Evolutionary conservation across 2,329 filamentous ascomycete species (phyloP).

Genomic region (Thelonectria olida): DNA sequence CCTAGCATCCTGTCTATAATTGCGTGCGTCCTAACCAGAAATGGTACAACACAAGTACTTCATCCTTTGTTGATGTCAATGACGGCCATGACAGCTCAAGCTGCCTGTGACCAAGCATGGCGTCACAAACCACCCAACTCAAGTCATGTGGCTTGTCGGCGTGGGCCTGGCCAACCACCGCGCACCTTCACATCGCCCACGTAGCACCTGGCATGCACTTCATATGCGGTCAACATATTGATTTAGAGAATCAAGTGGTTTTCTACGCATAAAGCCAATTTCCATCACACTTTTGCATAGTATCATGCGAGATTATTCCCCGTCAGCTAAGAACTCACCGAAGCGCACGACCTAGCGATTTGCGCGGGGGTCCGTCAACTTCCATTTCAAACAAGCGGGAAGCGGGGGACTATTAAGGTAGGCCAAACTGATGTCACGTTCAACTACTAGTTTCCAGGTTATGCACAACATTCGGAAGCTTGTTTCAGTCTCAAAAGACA

Average conservation of each 20-base stretch:
- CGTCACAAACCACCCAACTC: slow-evolving; percentile 40
- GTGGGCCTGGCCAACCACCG: slow-evolving; percentile 18
- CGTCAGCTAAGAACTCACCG: neutral
- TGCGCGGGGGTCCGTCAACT: neutral
- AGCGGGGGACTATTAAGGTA: slow-evolving; percentile 2
- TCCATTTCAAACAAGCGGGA: neutral
- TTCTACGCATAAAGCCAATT: slow-evolving; percentile 15
- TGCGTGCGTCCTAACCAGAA: slow-evolving; percentile 19
- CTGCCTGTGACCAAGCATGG: slow-evolving; percentile 38
- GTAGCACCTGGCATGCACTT: neutral
- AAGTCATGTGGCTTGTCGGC: slow-evolving; percentile 37
- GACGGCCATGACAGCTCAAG: slow-evolving; percentile 22
- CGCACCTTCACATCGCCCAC: slow-evolving; percentile 6
- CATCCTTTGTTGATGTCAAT: slow-evolving; percentile 21
- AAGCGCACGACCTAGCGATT: neutral
- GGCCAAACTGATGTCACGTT: neutral
- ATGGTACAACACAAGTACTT: slow-evolving; percentile 16
- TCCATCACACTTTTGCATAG: slow-evolving; percentile 4
- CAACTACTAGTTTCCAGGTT: neutral
- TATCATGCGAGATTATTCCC: neutral
- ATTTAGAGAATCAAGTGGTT: neutral
- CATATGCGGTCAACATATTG: neutral
- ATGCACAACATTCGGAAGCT: neutral
- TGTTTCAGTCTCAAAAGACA: slow-evolving; percentile 14
- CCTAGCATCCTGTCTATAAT: slow-evolving; percentile 6